Conservation (phyloP, 306 rosid species). For the Vigna angularis region DNA sequence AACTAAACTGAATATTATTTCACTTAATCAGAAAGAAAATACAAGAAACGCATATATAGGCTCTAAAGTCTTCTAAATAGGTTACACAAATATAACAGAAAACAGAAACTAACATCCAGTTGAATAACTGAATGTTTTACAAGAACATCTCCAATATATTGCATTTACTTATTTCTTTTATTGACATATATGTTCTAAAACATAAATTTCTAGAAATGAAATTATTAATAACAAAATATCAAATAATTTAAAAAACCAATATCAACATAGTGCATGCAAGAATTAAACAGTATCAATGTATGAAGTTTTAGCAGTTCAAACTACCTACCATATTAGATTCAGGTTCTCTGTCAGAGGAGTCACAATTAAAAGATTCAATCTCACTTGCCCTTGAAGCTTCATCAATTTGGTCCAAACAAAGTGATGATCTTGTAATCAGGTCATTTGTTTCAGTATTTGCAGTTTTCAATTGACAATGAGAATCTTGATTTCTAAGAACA, state of each 20-base stretch:
- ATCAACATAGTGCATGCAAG: neutral
- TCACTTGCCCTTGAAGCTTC: slow-evolving; percentile 46
- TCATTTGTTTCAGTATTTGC: slow-evolving; percentile 50
- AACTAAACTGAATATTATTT: too few species aligned
- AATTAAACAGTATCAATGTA: slow-evolving; percentile 21
- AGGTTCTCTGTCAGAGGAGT: slow-evolving; percentile 46
- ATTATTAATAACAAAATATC: slow-evolving; percentile 29
- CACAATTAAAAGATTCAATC: slow-evolving; percentile 52
- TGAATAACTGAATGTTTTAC: too few species aligned
- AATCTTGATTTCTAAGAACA: slow-evolving; percentile 71
- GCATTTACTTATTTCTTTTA: slow-evolving; percentile 2
- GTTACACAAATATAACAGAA: too few species aligned
- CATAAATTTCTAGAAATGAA: neutral
- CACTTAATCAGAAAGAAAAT: too few species aligned
- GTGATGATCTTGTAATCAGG: slow-evolving; percentile 47
- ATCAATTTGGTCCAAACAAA: slow-evolving; percentile 47
- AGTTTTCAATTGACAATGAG: slow-evolving; percentile 51
- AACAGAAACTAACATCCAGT: too few species aligned
- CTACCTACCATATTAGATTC: slow-evolving; percentile 61
- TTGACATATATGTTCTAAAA: slow-evolving; percentile 27
- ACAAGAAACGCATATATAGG: too few species aligned
- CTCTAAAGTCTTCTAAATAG: too few species aligned
- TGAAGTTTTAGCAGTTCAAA: slow-evolving; percentile 38
- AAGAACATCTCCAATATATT: too few species aligned
- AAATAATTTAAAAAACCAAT: slow-evolving; percentile 26